Evolutionary conservation across 345 rosid genomes (phyloP).

Genomic region (Acer saccharum): DNA sequence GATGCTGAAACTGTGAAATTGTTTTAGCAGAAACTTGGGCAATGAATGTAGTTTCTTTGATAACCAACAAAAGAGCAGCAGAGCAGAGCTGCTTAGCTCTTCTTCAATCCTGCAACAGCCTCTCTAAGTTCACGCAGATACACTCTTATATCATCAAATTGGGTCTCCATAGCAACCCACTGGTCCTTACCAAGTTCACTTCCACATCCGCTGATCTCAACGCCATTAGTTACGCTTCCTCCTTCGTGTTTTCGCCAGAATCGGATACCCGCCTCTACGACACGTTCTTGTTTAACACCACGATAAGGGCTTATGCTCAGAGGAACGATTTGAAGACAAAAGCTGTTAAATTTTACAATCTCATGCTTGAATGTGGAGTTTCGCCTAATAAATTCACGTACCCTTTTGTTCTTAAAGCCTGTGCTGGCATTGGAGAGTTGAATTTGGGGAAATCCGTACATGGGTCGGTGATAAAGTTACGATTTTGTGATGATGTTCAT

Average conservation of each 20-base stretch:
- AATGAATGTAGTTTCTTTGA: constrained; percentile 11
- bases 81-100: constrained; percentile 49
- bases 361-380: constrained; percentile 35
- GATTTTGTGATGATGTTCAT: constrained; percentile 44
- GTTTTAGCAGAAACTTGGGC: not conserved
- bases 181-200: constrained; percentile 54
- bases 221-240: constrained; percentile 40
- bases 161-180: constrained; percentile 48
- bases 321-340: constrained; percentile 24
- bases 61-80: constrained; percentile 32
- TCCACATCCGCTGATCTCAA: constrained; percentile 47
- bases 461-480: constrained; percentile 46
- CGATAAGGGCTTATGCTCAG: constrained; percentile 49
- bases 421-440: constrained; percentile 51
- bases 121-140: constrained; percentile 37
- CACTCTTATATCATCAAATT: constrained; percentile 45
- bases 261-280: constrained; percentile 43
- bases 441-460: constrained; percentile 46
- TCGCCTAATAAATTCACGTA: constrained; percentile 55
- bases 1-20: not conserved
- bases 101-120: constrained; percentile 37
- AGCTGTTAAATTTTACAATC: constrained; percentile 35
- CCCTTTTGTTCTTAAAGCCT: constrained; percentile 54
- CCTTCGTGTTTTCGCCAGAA: constrained; percentile 44
- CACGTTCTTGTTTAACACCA: constrained; percentile 51